Base-by-base conservation (phyloP, 2,329 filamentous ascomycete genomes). In the Aspergillus tanneri region DNA sequence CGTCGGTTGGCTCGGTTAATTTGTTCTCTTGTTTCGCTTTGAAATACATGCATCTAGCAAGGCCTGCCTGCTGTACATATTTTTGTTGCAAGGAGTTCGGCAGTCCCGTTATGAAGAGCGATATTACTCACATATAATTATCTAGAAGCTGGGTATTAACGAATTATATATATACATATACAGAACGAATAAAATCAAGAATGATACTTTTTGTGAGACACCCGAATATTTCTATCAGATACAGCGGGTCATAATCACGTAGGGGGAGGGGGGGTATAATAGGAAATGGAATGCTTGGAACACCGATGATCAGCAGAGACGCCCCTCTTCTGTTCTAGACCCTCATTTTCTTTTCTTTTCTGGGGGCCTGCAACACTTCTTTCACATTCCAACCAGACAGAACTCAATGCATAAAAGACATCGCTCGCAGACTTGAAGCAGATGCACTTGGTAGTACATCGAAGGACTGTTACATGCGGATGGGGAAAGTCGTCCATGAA, bases 141-240 rank as follows among this genome's bases (percentile, higher is more conserved):
- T 48, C 19, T 21, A 40, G 18, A 40, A 34, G 39, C 21, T 44
- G 44, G 44, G 45, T 50, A 46, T 19, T 48, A 46, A 37, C 37
- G 32, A 36, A 52, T 47, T 57, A 52, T 58, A 53, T 57, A 57
- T 49, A 54, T 34, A 34, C 16, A 19, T 28, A 48, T 49, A 43
- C 44, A 52, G 30, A 47, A 50, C 35, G 32, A 36, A 46, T 37
- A 38, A 18, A 38, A 46, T 50, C 34, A 46, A 49, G 45, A 48
- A 45, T 47, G 43, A 40, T 55, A 53, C 50, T 43, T 18, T 32
- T 43, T 51, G 43, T 41, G 34, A 43, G 32, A 43, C 40, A 37
- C 16, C 51, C 24, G 25, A 44, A 47, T 46, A 37, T 35, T 43
- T 51, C 41, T 44, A 50, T 47, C 21, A 49, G 48, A 50, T 50